phyloP scores from a whole-genome alignment of 371 early-diverging fungal species.

The Cladochytrium tenue region DNA sequence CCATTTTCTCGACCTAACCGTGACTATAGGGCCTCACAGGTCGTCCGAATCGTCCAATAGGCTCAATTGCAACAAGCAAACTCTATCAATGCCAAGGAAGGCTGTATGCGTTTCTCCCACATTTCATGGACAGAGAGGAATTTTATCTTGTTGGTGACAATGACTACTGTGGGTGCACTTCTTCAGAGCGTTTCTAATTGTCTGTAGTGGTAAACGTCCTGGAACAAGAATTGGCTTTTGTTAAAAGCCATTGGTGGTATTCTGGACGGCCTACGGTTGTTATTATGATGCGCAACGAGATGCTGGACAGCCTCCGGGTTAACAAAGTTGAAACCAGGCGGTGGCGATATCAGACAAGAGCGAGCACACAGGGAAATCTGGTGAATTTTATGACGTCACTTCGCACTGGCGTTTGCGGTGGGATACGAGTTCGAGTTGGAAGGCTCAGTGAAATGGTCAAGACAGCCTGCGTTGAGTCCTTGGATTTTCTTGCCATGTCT shows the following conservation, averaged over 20 bases:
- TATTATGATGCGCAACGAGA: slow-evolving; percentile 73
- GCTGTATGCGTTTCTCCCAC: slow-evolving; percentile 82
- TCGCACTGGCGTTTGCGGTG: slow-evolving; percentile 67
- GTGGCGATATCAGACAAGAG: slow-evolving; percentile 30
- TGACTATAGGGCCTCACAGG: slow-evolving; percentile 63
- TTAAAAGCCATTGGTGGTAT: slow-evolving; percentile 73
- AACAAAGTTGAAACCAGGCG: slow-evolving; percentile 4
- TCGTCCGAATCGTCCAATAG: slow-evolving; percentile 70
- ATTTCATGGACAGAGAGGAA: slow-evolving; percentile 86
- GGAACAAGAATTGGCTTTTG: slow-evolving; percentile 77
- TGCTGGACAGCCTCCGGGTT: slow-evolving; percentile 63
- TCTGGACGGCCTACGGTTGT: slow-evolving; percentile 83
- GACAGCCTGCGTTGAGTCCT: slow-evolving; percentile 76
- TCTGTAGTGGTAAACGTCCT: slow-evolving; percentile 61
- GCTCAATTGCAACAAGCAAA: slow-evolving; percentile 78
- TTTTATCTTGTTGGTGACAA: slow-evolving; percentile 85
- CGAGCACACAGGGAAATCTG: slow-evolving; percentile 61
- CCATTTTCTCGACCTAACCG: no score
- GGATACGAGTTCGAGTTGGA: slow-evolving; percentile 70
- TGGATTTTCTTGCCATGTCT: slow-evolving; percentile 74
- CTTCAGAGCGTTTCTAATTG: not conserved
- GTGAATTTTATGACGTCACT: slow-evolving; percentile 84
- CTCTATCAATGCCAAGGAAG: slow-evolving; percentile 82
- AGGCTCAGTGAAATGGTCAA: slow-evolving; percentile 74
- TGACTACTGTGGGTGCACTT: slow-evolving; percentile 54